Percentiles rank a stretch among this genome's conserved stretches.
phyloP scores from a whole-genome alignment of 305 asterid genomes.

The Plantago lanceolata region DNA sequence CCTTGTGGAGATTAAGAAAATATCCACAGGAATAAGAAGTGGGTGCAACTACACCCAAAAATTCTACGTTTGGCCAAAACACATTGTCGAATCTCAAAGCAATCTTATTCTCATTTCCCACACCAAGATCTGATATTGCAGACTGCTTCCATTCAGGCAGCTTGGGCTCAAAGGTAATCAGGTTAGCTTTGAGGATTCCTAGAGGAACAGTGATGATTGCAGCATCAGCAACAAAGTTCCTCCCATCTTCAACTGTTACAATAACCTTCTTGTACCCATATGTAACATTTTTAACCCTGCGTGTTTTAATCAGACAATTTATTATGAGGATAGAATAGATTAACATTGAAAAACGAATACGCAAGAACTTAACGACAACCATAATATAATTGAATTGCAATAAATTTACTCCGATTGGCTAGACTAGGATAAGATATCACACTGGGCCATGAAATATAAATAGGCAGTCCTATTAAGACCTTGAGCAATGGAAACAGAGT shows the following conservation, averaged over 20 bases:
- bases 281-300: conserved; percentile 64
- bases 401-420: too few relatives aligned
- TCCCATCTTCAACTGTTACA: conserved; percentile 73
- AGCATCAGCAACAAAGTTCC: conserved; percentile 72
- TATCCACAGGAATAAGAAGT: conserved; percentile 86
- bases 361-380: too few relatives aligned
- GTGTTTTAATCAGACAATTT: conserved; percentile 13
- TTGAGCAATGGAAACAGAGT: neutral
- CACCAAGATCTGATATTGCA: conserved; percentile 95
- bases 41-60: conserved; percentile 72
- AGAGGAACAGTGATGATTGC: conserved; percentile 85
- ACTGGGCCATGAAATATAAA: too few relatives aligned
- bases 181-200: conserved; percentile 77
- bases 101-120: conserved; percentile 89
- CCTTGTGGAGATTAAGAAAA: conserved; percentile 94
- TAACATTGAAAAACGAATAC: too few relatives aligned
- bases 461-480: too few relatives aligned
- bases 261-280: conserved; percentile 66
- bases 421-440: too few relatives aligned
- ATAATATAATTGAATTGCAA: too few relatives aligned
- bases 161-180: conserved; percentile 75
- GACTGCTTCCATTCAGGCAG: conserved; percentile 88
- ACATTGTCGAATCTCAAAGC: conserved; percentile 67
- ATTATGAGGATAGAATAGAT: too few relatives aligned
- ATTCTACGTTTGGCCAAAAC: conserved; percentile 95